These are phyloP conservation scores for Apiospora sp. DNA, from an alignment of 2,329 filamentous ascomycete genomes.

Conservation along the genomic window DNA sequence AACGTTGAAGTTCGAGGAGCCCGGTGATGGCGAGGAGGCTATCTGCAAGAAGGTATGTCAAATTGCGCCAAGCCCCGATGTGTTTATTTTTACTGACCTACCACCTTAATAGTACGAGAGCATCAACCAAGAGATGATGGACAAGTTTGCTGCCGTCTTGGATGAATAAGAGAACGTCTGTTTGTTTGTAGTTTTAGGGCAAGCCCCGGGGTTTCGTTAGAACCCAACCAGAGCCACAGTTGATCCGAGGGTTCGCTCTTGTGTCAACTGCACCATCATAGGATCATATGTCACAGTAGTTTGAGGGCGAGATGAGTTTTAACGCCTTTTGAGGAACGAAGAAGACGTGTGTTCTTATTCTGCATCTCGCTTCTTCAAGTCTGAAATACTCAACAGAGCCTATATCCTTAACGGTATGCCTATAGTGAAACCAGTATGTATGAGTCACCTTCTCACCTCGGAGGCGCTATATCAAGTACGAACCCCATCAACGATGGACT, in stretches of 20 bases:
- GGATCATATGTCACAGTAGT: constrained; percentile 15
- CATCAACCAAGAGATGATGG: constrained; percentile 88
- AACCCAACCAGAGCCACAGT: constrained; percentile 10
- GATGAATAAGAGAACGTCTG: constrained; percentile 75
- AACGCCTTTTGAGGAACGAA: neutral
- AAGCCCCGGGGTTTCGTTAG: neutral
- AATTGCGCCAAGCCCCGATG: constrained; percentile 13
- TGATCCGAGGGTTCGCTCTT: neutral
- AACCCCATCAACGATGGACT: no score
- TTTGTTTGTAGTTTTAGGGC: constrained; percentile 8
- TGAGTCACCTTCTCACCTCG: neutral
- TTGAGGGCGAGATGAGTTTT: neutral
- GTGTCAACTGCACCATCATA: neutral
- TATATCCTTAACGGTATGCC: neutral
- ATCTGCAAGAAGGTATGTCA: constrained; percentile 81
- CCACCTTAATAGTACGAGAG: constrained; percentile 77
- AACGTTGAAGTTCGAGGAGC: constrained; percentile 96
- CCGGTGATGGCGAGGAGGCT: constrained; percentile 80
- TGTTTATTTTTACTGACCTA: constrained; percentile 12
- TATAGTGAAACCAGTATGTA: neutral
- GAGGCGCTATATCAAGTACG: no score
- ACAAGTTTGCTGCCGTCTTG: constrained; percentile 95
- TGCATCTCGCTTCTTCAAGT: neutral
- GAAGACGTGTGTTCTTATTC: constrained; percentile 10
- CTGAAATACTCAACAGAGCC: constrained; percentile 12